Percentiles rank a stretch among this genome's conserved stretches.
phyloP scores from a whole-genome alignment of 176 grass and related monocot genomes.

The Calamus simplicifolius region DNA sequence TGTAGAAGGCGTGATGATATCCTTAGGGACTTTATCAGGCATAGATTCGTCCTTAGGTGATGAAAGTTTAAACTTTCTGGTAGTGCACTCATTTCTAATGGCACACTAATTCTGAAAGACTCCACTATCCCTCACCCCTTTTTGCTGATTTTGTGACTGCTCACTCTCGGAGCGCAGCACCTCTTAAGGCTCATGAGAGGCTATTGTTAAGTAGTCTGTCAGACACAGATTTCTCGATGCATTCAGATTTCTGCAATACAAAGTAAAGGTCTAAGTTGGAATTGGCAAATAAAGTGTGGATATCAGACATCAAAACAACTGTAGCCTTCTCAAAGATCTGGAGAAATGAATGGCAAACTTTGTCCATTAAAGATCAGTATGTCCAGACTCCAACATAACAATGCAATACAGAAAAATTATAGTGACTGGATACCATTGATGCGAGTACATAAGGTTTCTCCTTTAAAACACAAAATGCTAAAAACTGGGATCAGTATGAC shows the following conservation, averaged over 20 bases:
- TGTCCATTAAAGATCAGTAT: too few relatives aligned
- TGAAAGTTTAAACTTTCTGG: slow-evolving; percentile 4
- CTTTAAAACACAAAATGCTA: too few relatives aligned
- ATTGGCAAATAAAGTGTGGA: too few relatives aligned
- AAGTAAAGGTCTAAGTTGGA: not conserved
- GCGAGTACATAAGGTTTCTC: too few relatives aligned
- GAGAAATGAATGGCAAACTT: too few relatives aligned
- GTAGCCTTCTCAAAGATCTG: too few relatives aligned
- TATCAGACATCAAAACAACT: too few relatives aligned
- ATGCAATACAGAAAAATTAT: too few relatives aligned
- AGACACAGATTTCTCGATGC: slow-evolving; percentile 23
- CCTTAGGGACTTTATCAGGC: slow-evolving; percentile 20
- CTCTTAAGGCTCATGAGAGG: slow-evolving; percentile 10
- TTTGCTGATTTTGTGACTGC: slow-evolving; percentile 8
- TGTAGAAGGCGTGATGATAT: slow-evolving; percentile 11
- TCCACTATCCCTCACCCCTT: slow-evolving; percentile 8
- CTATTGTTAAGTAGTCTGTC: slow-evolving; percentile 1
- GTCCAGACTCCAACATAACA: too few relatives aligned
- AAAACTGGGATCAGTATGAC: too few relatives aligned
- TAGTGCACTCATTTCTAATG: slow-evolving; percentile 11
- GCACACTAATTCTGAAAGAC: slow-evolving; percentile 18
- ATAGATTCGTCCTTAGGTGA: slow-evolving; percentile 17
- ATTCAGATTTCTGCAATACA: slow-evolving; percentile 15
- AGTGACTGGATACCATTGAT: too few relatives aligned
- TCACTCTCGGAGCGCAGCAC: slow-evolving; percentile 5